Conservation (phyloP, 371 early-diverging fungal genomes). For the Mortierella sp. region DNA sequence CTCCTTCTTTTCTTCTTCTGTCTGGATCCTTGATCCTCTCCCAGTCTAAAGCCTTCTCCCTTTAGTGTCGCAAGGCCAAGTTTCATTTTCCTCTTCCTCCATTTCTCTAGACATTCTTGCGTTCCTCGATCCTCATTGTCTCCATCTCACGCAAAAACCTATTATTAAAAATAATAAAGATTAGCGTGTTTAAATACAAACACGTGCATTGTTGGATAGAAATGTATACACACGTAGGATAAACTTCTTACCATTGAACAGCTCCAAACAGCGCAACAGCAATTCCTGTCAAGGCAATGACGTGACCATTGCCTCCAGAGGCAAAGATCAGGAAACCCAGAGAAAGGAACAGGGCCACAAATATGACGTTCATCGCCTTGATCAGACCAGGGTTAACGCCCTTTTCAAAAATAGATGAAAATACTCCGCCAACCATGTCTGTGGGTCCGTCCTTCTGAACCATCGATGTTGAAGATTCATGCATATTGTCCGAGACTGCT, state of each 20-base stretch:
- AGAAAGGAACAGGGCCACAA: constrained; percentile 45
- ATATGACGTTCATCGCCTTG: constrained; percentile 44
- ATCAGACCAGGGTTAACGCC: constrained; percentile 54
- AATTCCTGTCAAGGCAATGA: constrained; percentile 49
- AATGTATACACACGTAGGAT: background rate
- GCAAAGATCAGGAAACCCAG: constrained; percentile 43
- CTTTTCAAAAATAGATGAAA: constrained; percentile 55
- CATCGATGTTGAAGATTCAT: constrained; percentile 18
- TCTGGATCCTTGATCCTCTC: no score
- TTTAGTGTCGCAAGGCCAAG: no score
- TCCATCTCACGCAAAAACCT: constrained; percentile 56
- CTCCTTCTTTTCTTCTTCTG: background rate
- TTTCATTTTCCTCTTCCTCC: background rate
- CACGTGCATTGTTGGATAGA: background rate
- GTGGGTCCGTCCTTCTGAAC: constrained; percentile 42
- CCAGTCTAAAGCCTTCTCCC: background rate
- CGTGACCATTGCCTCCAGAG: constrained; percentile 48
- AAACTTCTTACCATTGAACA: constrained; percentile 37
- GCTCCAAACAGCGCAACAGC: constrained; percentile 46
- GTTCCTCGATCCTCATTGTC: constrained; percentile 46
- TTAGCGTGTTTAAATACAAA: background rate
- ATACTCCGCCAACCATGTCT: constrained; percentile 41
- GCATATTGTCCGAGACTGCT: background rate
- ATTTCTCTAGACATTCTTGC: constrained; percentile 26
- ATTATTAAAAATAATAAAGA: background rate